Conservation (phyloP, 2,329 filamentous ascomycete species). For the Penicillium sp. region DNA sequence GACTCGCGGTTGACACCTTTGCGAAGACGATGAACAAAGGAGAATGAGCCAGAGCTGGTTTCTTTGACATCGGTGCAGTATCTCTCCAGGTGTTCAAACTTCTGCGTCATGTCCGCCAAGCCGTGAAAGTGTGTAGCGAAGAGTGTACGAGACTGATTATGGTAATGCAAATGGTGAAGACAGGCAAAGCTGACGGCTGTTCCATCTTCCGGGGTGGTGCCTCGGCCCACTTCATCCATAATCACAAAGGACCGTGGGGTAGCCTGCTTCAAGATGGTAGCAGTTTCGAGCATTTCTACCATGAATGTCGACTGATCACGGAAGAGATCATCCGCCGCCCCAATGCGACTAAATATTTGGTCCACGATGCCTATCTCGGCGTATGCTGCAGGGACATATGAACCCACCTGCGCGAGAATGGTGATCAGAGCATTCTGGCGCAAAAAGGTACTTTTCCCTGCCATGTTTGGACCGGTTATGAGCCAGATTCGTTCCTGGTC, state of each 20-base stretch:
- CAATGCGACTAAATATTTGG: constrained; percentile 89
- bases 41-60: constrained; percentile 67
- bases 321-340: constrained; percentile 93
- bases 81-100: constrained; percentile 62
- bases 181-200: constrained; percentile 87
- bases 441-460: constrained; percentile 92
- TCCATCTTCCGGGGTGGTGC: constrained; percentile 91
- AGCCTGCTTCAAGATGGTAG: constrained; percentile 81
- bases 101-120: constrained; percentile 72
- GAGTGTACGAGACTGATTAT: constrained; percentile 76
- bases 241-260: constrained; percentile 87
- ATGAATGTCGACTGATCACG: constrained; percentile 96
- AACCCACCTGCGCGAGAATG: constrained; percentile 88
- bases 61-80: constrained; percentile 92
- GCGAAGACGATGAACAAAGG: constrained; percentile 80
- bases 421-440: constrained; percentile 94
- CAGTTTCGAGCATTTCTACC: constrained; percentile 98
- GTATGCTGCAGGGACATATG: constrained; percentile 85
- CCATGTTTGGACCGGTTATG: constrained; percentile 92
- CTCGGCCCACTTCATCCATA: constrained; percentile 96
- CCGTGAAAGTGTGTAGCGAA: constrained; percentile 96
- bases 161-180: constrained; percentile 75
- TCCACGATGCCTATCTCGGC: constrained; percentile 91
- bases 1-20: constrained; percentile 82
- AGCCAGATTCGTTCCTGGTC: constrained; percentile 69